Base-by-base conservation (phyloP, 306 rosid genomes). In the Gastrolobium bilobum region DNA sequence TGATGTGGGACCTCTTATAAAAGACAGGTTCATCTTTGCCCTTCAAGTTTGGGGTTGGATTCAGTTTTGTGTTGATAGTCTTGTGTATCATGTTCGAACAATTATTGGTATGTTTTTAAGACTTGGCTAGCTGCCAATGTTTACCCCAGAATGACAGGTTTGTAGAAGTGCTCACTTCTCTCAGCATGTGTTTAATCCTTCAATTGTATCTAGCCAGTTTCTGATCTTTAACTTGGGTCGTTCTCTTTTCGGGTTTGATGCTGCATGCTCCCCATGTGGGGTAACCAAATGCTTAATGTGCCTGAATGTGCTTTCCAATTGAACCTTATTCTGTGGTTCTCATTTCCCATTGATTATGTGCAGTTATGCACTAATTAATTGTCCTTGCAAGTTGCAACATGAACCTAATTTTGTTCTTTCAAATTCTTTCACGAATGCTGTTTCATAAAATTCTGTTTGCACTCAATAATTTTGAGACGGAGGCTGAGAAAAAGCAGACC, bases 191-290 rank as follows among this genome's bases (percentile, higher is more conserved):
- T 40, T 80, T 42, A 52, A 20, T 20, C 0, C 26, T 20, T 20
- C 26, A 20, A 72, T 72, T 80, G 84, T 53, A 80, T 64, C 67
- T 72, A 13, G 20, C 74, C 84, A 29, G 9, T 51, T 79, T 71
- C 44, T 50, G 33, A 58, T 59, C 42, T 14, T 38, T 39, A 2
- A 52, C 30, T 15, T 13, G 43, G 5, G 56, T 31, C 66, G 9
- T 65, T 30, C 2, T 31, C 48, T 40, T 42, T 77, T 48, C 4
- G 7, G 26, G 26, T 46, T 29, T 31, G 5, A 20, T 48, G 40
- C 62, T 63, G 3, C 54, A 8, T 43, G 11, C 53, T 71, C 34
- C 37, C 20, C 51, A 48, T 47, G 62, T 76, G 14, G 77, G 67
- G 77, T 56, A 30, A 40, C 53, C 42, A 76, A 50, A 38, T 76